Evolutionary conservation across 2,329 filamentous ascomycete species (phyloP).

Genomic region (Chrysoporthe deuterocubensis): DNA sequence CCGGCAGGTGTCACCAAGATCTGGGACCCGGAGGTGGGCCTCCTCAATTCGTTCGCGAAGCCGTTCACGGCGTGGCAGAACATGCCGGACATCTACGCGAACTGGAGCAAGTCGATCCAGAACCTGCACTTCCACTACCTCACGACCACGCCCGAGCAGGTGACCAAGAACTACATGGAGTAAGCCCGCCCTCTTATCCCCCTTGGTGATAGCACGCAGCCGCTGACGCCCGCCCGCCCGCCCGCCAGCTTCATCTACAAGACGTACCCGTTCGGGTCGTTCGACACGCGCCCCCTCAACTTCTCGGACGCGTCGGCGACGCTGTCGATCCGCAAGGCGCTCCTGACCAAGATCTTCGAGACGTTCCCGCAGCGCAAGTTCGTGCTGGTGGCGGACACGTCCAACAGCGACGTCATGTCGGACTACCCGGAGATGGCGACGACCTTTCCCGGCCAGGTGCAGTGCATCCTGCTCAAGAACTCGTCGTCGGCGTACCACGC

Average conservation of each 20-base stretch:
- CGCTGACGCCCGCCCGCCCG: conserved; percentile 8
- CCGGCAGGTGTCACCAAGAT: conserved; percentile 68
- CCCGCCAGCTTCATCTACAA: conserved; percentile 66
- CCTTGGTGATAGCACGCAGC: background rate
- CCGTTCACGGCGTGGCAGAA: conserved; percentile 75
- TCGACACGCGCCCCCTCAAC: conserved; percentile 79
- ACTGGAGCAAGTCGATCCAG: conserved; percentile 69
- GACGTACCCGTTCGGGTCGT: conserved; percentile 76
- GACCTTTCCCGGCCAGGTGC: conserved; percentile 71
- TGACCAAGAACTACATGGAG: conserved; percentile 78
- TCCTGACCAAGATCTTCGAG: conserved; percentile 73
- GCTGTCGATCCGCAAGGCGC: conserved; percentile 69
- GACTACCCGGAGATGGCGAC: conserved; percentile 64
- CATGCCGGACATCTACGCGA: conserved; percentile 79
- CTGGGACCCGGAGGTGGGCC: conserved; percentile 73
- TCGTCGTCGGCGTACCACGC: conserved; percentile 19
- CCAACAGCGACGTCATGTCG: conserved; percentile 76
- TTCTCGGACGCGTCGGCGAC: conserved; percentile 77
- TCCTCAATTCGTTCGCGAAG: conserved; percentile 76
- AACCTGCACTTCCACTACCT: conserved; percentile 81
- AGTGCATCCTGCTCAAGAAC: conserved; percentile 79
- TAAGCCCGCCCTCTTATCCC: conserved; percentile 33
- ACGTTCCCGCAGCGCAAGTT: conserved; percentile 78
- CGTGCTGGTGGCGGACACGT: conserved; percentile 76
- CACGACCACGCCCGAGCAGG: conserved; percentile 79